Evolutionary conservation across 768 basidiomycete species (phyloP), one percentile per base, ranked within the genome.

Genomic region (Glaciozyma antarctica): DNA sequence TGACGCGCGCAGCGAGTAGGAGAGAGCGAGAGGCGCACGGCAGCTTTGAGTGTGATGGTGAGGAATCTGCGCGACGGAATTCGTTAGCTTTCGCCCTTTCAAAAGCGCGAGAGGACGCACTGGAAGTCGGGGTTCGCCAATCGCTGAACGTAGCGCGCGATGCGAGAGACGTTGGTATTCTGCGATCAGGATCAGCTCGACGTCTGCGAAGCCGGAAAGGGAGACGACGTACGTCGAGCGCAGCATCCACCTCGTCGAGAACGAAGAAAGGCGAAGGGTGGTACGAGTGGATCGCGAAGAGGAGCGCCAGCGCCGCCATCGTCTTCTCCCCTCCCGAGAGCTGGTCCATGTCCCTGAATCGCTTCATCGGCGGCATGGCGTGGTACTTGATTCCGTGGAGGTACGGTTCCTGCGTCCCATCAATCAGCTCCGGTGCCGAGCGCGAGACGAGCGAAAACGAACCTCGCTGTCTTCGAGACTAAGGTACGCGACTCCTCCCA

Each of bases 311-410:
- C 8, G 94, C 94, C 9, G 95, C 95, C 56, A 98, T 93, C 0
- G 95, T 98, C 80, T 98, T 97, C 76, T 99, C 95, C 26, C 94
- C 95, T 61, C 94, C 95, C 0, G 93, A 98, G 19, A 98, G 80
- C 76, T 98, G 94, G 65, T 97, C 93, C 93, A 98, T 98, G 75
- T 98, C 95, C 67, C 93, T 83, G 82, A 98, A 98, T 3, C 92
- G 88, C 76, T 99, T 99, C 87, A 97, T 94, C 0, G 95, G 95
- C 0, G 95, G 95, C 95, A 98, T 99, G 1, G 94, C 93, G 74
- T 98, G 94, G 75, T 98, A 98, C 77, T 95, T 97, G 79, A 99
- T 90, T 61, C 95, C 90, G 45, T 83, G 85, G 26, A 80, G 80
- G 69, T 91, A 91, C 1, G 90, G 89, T 77, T 89, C 88, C 88